Base-by-base conservation (phyloP, 1,284 basidiomycete genomes). In the Malassezia sp. region DNA sequence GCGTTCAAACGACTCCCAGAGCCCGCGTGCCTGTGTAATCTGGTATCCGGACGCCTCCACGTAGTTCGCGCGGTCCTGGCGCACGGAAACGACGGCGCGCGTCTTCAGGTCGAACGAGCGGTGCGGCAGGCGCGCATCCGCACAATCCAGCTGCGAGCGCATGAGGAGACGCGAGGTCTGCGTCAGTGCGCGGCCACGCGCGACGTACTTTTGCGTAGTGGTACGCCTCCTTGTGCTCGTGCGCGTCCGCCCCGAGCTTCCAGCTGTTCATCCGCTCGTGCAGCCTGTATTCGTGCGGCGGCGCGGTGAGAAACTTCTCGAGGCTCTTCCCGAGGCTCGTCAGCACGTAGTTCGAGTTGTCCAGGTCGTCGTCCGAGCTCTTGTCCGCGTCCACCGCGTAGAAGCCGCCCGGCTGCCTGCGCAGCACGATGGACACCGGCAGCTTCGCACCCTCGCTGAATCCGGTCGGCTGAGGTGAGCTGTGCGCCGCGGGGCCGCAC, bases 31-130 rank as follows among this genome's bases (percentile, higher is more conserved):
- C 2, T 60, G 57, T 7, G 56, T 53, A 28, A 71, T 70, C 40
- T 66, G 67, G 32, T 71, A 71, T 27, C 70, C 70, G 1, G 57
- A 59, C 0, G 60, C 59, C 35, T 71, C 69, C 71, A 81, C 77
- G 63, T 80, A 85, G 69, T 96, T 96, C 40, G 86, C 75, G 8
- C 84, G 73, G 71, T 97, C 90, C 61, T 84, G 75, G 5, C 91
- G 81, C 38, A 96, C 81, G 1, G 86, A 80, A 27, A 86, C 72
- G 28, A 81, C 83, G 0, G 89, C 89, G 31, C 90, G 79, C 0
- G 91, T 96, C 72, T 97, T 97, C 71, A 97, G 82, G 67, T 97
- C 91, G 59, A 97, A 97, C 0, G 91, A 82, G 21, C 81, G 82
- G 1, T 88, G 86, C 1, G 90, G 90, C 15, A 97, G 72, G 24